These are phyloP conservation scores for Vanrija humicola DNA, from an alignment of 1,284 basidiomycete genomes.

Conservation along the genomic window DNA sequence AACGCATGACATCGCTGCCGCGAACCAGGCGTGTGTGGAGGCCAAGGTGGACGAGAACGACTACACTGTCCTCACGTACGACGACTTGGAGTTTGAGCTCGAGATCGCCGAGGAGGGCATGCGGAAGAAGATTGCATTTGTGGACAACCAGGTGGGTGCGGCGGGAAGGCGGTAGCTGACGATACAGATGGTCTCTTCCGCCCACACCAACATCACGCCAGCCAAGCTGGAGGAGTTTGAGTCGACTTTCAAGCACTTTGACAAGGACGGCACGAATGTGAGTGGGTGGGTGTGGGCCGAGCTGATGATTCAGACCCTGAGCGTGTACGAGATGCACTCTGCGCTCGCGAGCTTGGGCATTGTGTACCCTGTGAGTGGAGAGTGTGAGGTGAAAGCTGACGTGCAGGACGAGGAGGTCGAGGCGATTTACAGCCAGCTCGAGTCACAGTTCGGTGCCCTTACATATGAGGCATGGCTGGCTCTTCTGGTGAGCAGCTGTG, in stretches of 20 bases:
- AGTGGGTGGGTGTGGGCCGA: slow-evolving; percentile 1
- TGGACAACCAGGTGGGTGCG: slow-evolving; percentile 79
- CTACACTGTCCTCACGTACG: slow-evolving; percentile 84
- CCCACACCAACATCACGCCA: slow-evolving; percentile 63
- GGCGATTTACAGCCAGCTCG: slow-evolving; percentile 77
- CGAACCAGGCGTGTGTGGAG: slow-evolving; percentile 71
- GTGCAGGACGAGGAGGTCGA: slow-evolving; percentile 77
- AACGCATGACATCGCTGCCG: slow-evolving; percentile 25
- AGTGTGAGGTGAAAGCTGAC: not conserved
- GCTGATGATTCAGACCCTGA: slow-evolving; percentile 57
- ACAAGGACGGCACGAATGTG: slow-evolving; percentile 79
- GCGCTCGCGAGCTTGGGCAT: slow-evolving; percentile 92
- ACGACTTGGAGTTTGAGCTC: slow-evolving; percentile 87
- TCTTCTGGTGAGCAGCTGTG: slow-evolving; percentile 62
- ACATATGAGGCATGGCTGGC: slow-evolving; percentile 94
- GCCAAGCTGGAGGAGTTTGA: slow-evolving; percentile 97
- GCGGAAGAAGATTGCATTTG: slow-evolving; percentile 85
- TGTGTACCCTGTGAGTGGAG: slow-evolving; percentile 69
- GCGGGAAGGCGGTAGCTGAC: not conserved
- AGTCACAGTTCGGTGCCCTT: slow-evolving; percentile 78
- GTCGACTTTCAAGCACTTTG: slow-evolving; percentile 95
- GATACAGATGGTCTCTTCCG: slow-evolving; percentile 71
- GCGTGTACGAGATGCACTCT: slow-evolving; percentile 79
- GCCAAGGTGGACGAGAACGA: slow-evolving; percentile 98
- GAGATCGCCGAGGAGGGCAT: slow-evolving; percentile 76